Conservation (phyloP, 2,329 filamentous ascomycete species). For the Phoma sp. region DNA sequence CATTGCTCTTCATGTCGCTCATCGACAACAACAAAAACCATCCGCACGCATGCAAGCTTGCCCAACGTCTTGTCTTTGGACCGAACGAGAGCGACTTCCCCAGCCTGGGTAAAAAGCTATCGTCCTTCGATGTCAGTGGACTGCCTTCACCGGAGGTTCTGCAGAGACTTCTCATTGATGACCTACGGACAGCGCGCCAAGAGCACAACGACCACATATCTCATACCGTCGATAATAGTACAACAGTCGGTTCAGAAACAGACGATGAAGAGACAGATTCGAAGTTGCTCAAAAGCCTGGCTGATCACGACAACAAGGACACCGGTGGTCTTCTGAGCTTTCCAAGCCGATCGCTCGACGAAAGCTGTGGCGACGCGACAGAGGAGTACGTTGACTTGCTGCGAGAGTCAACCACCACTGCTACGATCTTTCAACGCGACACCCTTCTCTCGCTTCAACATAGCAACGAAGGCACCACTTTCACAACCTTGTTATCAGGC, state of each 20-base stretch:
- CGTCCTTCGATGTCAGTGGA: constrained; percentile 11
- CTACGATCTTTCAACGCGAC: constrained; percentile 13
- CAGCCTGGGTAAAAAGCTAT: constrained; percentile 13
- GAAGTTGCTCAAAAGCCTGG: background rate
- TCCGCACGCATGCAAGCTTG: constrained; percentile 1
- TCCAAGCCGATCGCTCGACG: constrained; percentile 18
- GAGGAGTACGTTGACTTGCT: constrained; percentile 6
- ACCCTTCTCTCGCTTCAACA: constrained; percentile 21
- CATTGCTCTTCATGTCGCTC: constrained; percentile 14
- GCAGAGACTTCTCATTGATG: constrained; percentile 4
- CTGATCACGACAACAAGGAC: background rate
- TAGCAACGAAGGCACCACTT: constrained; percentile 25
- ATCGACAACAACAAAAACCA: constrained; percentile 13
- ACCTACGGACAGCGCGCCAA: background rate
- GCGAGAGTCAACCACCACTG: constrained; percentile 3
- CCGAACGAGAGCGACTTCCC: constrained; percentile 14
- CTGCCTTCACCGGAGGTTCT: constrained; percentile 16
- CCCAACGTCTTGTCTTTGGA: background rate
- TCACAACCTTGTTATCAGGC: constrained; percentile 24
- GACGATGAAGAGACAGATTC: background rate
- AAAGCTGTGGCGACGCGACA: constrained; percentile 1
- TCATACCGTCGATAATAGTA: background rate
- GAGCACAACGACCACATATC: background rate
- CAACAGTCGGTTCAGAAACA: background rate
- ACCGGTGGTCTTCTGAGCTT: constrained; percentile 1